phyloP scores from a whole-genome alignment of 1,284 basidiomycete genomes.

The Cystobasidium sp. region DNA sequence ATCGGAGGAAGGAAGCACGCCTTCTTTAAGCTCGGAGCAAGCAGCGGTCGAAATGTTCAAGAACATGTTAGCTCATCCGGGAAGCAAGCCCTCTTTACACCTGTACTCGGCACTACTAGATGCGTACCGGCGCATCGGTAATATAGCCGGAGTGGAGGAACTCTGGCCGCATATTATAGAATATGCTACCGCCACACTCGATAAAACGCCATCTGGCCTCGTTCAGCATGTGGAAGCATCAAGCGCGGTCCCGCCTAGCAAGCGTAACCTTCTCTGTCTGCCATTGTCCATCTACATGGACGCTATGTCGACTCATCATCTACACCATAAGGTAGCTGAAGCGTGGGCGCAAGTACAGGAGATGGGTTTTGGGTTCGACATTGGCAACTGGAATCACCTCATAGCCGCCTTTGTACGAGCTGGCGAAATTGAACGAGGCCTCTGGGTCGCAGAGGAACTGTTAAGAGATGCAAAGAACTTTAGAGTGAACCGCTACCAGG shows the following conservation, averaged over 20 bases:
- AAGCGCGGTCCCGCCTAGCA: constrained; percentile 46
- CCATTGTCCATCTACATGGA: constrained; percentile 86
- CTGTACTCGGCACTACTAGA: constrained; percentile 73
- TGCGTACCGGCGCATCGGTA: constrained; percentile 68
- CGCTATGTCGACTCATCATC: constrained; percentile 69
- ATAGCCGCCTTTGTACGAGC: constrained; percentile 74
- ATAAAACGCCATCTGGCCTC: neutral
- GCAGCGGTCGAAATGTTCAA: constrained; percentile 68
- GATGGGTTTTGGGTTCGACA: constrained; percentile 80
- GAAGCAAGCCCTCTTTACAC: constrained; percentile 66
- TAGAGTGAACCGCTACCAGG: neutral
- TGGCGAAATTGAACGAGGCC: constrained; percentile 78
- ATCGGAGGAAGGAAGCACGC: constrained; percentile 41
- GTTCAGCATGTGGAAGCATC: neutral
- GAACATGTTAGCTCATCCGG: constrained; percentile 63
- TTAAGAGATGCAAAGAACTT: neutral
- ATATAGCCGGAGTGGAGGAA: constrained; percentile 65
- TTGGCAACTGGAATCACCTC: constrained; percentile 91
- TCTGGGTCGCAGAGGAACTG: constrained; percentile 71
- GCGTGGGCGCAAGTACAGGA: constrained; percentile 71
- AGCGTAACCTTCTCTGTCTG: constrained; percentile 68
- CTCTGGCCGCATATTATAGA: constrained; percentile 75
- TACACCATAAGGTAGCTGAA: constrained; percentile 67
- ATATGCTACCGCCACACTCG: constrained; percentile 57
- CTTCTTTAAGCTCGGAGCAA: constrained; percentile 54